Conservation (phyloP, 805 yeast genomes). For the Myxozyma udenii region DNA sequence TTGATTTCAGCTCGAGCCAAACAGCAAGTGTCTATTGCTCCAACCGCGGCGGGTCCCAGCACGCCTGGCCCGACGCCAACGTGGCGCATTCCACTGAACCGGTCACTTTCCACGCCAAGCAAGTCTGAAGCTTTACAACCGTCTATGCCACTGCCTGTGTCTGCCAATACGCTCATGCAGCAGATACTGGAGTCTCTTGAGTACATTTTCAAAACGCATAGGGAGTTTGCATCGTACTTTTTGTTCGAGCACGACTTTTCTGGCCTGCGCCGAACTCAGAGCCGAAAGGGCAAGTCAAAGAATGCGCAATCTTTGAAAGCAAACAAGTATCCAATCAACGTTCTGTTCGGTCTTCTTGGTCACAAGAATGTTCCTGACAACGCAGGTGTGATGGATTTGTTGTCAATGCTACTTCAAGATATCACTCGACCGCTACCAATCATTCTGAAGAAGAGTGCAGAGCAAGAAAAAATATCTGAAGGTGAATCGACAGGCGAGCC, state of each 20-base stretch:
- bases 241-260: constrained; percentile 69
- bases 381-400: constrained; percentile 67
- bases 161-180: constrained; percentile 68
- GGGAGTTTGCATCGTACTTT: constrained; percentile 68
- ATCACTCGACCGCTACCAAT: constrained; percentile 69
- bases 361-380: constrained; percentile 66
- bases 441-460: constrained; percentile 40
- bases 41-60: constrained; percentile 28
- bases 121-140: neutral
- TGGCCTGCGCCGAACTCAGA: constrained; percentile 39
- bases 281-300: constrained; percentile 38
- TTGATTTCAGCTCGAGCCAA: constrained; percentile 54
- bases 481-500: neutral
- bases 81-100: constrained; percentile 1
- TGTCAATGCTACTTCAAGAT: constrained; percentile 71
- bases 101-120: constrained; percentile 3
- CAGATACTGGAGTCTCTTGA: constrained; percentile 76
- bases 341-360: constrained; percentile 60
- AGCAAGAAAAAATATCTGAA: neutral
- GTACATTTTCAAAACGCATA: constrained; percentile 62
- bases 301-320: constrained; percentile 39
- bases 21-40: constrained; percentile 15
- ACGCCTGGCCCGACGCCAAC: constrained; percentile 23
- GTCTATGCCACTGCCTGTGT: constrained; percentile 44
- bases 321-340: constrained; percentile 63